These are phyloP conservation scores for Apiospora rasikravindrae DNA, from an alignment of 2,329 filamentous ascomycete genomes.

Conservation along the genomic window DNA sequence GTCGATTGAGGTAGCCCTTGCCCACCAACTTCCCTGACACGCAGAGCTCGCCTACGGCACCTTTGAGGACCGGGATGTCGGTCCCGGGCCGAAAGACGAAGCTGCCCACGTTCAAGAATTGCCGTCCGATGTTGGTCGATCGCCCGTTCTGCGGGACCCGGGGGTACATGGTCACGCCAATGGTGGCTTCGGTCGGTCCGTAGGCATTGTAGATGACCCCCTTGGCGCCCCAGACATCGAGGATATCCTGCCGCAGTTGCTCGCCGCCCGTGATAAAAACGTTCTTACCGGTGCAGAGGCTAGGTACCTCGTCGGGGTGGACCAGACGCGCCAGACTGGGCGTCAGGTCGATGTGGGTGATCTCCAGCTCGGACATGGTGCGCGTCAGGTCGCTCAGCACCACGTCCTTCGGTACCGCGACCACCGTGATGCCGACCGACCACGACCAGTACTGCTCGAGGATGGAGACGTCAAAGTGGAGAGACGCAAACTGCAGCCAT, in stretches of 20 bases:
- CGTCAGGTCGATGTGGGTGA: constrained; percentile 92
- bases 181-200: constrained; percentile 90
- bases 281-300: constrained; percentile 67
- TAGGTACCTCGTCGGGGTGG: constrained; percentile 80
- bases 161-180: constrained; percentile 90
- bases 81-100: constrained; percentile 77
- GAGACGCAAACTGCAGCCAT: constrained; percentile 92
- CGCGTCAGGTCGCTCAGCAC: constrained; percentile 82
- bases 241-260: constrained; percentile 84
- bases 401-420: constrained; percentile 81
- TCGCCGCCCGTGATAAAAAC: constrained; percentile 96
- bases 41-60: constrained; percentile 86
- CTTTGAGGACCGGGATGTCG: constrained; percentile 73
- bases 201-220: constrained; percentile 91
- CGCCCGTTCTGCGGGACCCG: constrained; percentile 78
- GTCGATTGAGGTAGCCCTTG: constrained; percentile 83
- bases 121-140: constrained; percentile 84
- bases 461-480: constrained; percentile 93
- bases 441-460: constrained; percentile 96
- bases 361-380: constrained; percentile 72
- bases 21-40: constrained; percentile 87
- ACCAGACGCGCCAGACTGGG: constrained; percentile 83
- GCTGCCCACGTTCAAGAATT: constrained; percentile 87
- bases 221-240: constrained; percentile 82
- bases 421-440: constrained; percentile 85